Base-by-base conservation (phyloP, 345 rosid species). In the Linum lewisii region DNA sequence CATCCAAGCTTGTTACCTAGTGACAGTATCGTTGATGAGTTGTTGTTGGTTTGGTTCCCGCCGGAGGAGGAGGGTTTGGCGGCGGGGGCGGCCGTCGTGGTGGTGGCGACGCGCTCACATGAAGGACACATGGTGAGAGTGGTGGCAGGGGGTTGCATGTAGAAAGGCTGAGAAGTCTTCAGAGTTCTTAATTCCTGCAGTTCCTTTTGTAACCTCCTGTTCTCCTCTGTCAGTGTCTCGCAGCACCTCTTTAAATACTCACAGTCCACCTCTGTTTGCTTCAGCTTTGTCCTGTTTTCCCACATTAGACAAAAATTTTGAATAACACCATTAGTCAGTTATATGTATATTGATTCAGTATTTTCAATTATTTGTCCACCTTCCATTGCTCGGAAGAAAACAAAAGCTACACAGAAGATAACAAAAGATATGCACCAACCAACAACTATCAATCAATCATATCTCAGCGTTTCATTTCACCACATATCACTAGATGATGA, bases 121-220 rank as follows among this genome's bases (percentile, higher is more conserved):
- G 99, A 93, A 49, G 99, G 99, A 63, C 99, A 93, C 95, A 93
- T 93, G 57, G 99, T 93, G 77, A 93, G 99, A 62, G 99, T 93
- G 36, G 99, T 93, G 62, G 99, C 95, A 11, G 99, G 99, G n/a
- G 85, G 89, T 66, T 93, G 99, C 95, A 76, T 89, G 90, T 80
- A 85, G 77, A 85, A 93, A 11, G 97, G 94, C 50, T 82, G 82
- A 4, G 88, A 81, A 49, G 94, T 70, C 75, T 87, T 89, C 71
- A 93, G 79, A 36, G 95, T 85, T 69, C 99, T 82, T 59, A 93
- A 61, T 51, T 52, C 56, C 23, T 52, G 56, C 56, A 92, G 78
- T 55, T 92, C 98, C 63, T 84, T 88, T 55, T 92, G 90, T 21
- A 92, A 73, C 69, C 97, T 88, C 64, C 81, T 82, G 79, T 92